These are phyloP conservation scores for Suillus brevipes DNA, from an alignment of 768 basidiomycete species.

Conservation along the genomic window DNA sequence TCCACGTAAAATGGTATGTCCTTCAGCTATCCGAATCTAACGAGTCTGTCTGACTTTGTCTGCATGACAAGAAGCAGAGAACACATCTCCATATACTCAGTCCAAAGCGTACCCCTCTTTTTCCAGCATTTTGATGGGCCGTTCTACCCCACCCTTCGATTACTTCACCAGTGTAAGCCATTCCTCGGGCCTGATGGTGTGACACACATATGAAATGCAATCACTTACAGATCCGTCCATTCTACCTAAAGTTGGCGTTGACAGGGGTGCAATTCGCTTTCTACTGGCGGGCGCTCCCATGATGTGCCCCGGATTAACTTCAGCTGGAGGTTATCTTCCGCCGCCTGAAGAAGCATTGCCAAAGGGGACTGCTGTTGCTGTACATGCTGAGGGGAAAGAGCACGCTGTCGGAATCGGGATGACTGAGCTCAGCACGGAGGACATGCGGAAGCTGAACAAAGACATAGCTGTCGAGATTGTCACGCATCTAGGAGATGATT, in stretches of 20 bases:
- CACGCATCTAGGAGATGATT: constrained; percentile 85
- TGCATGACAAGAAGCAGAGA: constrained; percentile 70
- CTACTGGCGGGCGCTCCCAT: constrained; percentile 90
- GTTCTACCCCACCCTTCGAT: constrained; percentile 81
- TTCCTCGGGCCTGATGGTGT: background rate
- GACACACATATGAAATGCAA: background rate
- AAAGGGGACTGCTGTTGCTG: constrained; percentile 78
- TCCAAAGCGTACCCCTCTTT: constrained; percentile 84
- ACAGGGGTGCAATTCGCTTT: constrained; percentile 98
- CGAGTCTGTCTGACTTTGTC: constrained; percentile 15
- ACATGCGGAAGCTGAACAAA: constrained; percentile 89
- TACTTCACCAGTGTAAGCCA: constrained; percentile 87
- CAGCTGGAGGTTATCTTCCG: constrained; percentile 85
- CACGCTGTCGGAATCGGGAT: constrained; percentile 86
- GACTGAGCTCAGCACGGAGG: constrained; percentile 80
- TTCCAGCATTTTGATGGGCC: constrained; percentile 98
- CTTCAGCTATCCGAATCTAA: constrained; percentile 2
- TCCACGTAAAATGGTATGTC: constrained; percentile 84
- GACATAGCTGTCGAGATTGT: constrained; percentile 86
- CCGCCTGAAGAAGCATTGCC: constrained; percentile 66
- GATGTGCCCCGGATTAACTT: constrained; percentile 98
- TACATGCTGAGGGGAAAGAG: constrained; percentile 95
- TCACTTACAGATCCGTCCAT: constrained; percentile 76
- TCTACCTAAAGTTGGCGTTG: constrained; percentile 84
- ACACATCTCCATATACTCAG: constrained; percentile 89